phyloP scores from a whole-genome alignment of 345 rosid genomes.

The Odontarrhena argentea region DNA sequence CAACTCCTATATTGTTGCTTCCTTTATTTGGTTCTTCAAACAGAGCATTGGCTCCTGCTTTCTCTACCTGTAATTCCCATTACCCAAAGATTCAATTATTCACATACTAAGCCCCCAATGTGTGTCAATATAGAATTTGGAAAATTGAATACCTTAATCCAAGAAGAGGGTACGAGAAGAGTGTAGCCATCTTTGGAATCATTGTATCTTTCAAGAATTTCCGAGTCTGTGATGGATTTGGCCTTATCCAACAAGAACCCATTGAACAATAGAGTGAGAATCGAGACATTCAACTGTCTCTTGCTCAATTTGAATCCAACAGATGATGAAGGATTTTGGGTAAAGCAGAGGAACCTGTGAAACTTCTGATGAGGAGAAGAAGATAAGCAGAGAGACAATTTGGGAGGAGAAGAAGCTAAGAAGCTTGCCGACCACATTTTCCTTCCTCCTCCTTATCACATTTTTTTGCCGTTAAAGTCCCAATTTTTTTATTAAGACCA shows the following conservation, averaged over 20 bases:
- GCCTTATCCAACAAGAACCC: constrained; percentile 44
- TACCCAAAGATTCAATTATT: background rate
- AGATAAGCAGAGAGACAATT: constrained; percentile 21
- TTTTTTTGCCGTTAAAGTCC: constrained; percentile 7
- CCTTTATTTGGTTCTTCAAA: constrained; percentile 73
- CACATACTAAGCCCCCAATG: too few relatives aligned
- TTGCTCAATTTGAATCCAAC: constrained; percentile 40
- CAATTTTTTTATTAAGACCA: background rate
- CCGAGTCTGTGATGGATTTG: constrained; percentile 35
- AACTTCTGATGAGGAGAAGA: constrained; percentile 7
- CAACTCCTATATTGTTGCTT: constrained; percentile 80
- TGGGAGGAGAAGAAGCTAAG: constrained; percentile 34
- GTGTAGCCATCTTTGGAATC: constrained; percentile 73
- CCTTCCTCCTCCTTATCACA: constrained; percentile 24
- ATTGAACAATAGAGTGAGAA: constrained; percentile 51
- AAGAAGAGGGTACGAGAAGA: constrained; percentile 77
- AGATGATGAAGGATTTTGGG: constrained; percentile 15
- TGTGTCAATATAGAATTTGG: background rate
- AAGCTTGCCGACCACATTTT: constrained; percentile 41
- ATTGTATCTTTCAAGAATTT: constrained; percentile 58
- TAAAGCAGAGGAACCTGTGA: constrained; percentile 17
- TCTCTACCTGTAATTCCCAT: constrained; percentile 59
- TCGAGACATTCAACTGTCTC: constrained; percentile 59
- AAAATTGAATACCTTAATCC: constrained; percentile 54
- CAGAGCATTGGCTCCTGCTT: constrained; percentile 84